Base-by-base conservation (phyloP, 2,329 filamentous ascomycete genomes). In the Penicillium sp. region DNA sequence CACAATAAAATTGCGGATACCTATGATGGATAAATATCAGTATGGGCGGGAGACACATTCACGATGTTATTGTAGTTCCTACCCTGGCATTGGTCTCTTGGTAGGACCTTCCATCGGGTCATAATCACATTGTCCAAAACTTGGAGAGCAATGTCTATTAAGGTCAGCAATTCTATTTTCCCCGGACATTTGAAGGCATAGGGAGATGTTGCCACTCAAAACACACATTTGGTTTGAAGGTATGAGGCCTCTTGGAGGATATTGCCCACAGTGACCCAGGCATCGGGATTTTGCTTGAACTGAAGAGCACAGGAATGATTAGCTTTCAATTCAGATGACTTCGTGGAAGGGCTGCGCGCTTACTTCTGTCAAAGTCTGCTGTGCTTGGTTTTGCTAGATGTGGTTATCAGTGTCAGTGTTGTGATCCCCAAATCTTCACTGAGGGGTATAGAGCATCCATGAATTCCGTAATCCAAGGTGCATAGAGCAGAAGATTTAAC, bases 221-320 rank as follows among this genome's bases (percentile, higher is more conserved):
- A 81, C 87, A 71, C 80, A 92, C 91, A 99, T 81, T 99, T 99
- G 60, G 94, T 99, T 78, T 97, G 92, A 53, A 91, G 87, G 74
- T 97, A 96, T 74, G 88, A 88, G 62, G 94, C 90, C 75, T 96
- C 89, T 76, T 93, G 89, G 61, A 99, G 85, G 70, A 99, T 96
- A 79, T 96, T 92, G 74, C 97, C 94, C 69, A 97, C 94, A 74
- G 97, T 85, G 64, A 97, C 85, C 94, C 94, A 99, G 58, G 94
- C 89, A 80, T 99, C 94, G 56, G 93, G 92, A 71, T 97, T 96
- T 81, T 97, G 94, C 78, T 97, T 97, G 84, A 99, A 99, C 90
- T 97, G 70, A 10, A 60, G 50, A 57, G 62, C 42, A 47, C 26
- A 37, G n/a, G 63, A 56, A 45, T 20, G 2, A 31, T 55, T 26